phyloP scores from a whole-genome alignment of 352 stramenopile species.

The Aphanomyces euteiches region DNA sequence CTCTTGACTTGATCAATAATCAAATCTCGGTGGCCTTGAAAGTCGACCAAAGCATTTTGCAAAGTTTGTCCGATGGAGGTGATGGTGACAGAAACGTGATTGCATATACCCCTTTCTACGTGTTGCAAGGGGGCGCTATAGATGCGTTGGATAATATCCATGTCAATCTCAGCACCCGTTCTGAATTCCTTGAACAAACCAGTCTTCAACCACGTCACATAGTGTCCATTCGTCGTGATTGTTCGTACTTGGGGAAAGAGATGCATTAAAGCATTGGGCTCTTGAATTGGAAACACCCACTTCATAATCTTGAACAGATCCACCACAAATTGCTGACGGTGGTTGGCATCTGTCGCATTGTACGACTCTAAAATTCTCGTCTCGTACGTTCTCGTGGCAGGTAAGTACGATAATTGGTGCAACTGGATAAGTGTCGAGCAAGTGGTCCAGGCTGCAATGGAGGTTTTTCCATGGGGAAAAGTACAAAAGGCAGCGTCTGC shows the following conservation, averaged over 20 bases:
- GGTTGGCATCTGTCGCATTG: background rate
- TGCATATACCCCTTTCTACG: too few relatives aligned
- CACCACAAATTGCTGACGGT: too few relatives aligned
- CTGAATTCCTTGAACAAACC: background rate
- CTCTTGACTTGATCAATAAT: background rate
- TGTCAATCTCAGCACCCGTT: background rate
- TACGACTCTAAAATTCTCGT: background rate
- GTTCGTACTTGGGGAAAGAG: background rate
- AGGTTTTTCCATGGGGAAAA: background rate
- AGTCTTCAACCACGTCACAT: too few relatives aligned
- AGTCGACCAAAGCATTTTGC: background rate
- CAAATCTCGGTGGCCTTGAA: background rate
- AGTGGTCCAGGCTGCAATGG: too few relatives aligned
- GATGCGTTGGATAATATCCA: conserved; percentile 1
- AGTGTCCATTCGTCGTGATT: background rate
- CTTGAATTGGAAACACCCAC: too few relatives aligned
- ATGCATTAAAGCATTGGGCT: background rate
- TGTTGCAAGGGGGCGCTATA: too few relatives aligned
- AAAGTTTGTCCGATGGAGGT: too few relatives aligned
- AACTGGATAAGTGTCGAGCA: too few relatives aligned
- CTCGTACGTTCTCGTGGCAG: too few relatives aligned
- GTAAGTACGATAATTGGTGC: too few relatives aligned
- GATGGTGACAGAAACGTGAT: too few relatives aligned
- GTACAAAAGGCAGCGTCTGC: background rate
- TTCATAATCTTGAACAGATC: too few relatives aligned